Base-by-base conservation (phyloP, 2,329 filamentous ascomycete genomes). In the Aspergillus piperis region DNA sequence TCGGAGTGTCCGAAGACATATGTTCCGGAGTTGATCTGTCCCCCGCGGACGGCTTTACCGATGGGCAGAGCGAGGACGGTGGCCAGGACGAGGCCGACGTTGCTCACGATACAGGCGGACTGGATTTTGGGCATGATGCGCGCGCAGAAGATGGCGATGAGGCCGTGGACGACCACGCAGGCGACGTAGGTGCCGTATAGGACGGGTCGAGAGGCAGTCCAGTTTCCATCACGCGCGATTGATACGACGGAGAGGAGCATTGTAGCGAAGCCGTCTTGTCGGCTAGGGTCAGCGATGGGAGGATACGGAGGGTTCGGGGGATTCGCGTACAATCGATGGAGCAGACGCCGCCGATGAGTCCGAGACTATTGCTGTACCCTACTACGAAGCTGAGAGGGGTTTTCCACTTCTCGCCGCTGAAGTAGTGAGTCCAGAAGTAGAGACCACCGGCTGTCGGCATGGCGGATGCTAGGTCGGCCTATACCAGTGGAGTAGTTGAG, bases 281-380 rank as follows among this genome's bases (percentile, higher is more conserved):
- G 11, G 38, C 11, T n/a, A 15, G 4, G n/a, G 50, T 58, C 42
- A 60, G 57, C 48, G 10, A 51, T 8, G 27, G 25, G 21, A n/a
- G 23, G 19, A 54, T 5, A 13, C 2, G 30, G 17, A 19, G 32
- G 25, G 4, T 32, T 13, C 21, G 30, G 2, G 15, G 25, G 25
- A 10, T 8, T n/a, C n/a, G 44, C 75, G 61, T 58, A 78, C 77
- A 88, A 68, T 87, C 84, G 63, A 87, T 84, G 19, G 83, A 86
- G 72, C 85, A 87, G 15, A 87, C 75, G 5, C 84, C 85, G 38
- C 84, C 85, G 15, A 87, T 77, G 5, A 86, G 72, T 11, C 85
- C 85, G 15, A 87, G 77, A 2, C 82, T 87, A 67, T 87, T 87
- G 68, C 83, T 85, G 66, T 86, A 86, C 38, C 84, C 84, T 15